Percentiles rank a stretch among this genome's conserved stretches.
Evolutionary conservation across 305 asterid species (phyloP).

Genomic region (Solanum hybrid): DNA sequence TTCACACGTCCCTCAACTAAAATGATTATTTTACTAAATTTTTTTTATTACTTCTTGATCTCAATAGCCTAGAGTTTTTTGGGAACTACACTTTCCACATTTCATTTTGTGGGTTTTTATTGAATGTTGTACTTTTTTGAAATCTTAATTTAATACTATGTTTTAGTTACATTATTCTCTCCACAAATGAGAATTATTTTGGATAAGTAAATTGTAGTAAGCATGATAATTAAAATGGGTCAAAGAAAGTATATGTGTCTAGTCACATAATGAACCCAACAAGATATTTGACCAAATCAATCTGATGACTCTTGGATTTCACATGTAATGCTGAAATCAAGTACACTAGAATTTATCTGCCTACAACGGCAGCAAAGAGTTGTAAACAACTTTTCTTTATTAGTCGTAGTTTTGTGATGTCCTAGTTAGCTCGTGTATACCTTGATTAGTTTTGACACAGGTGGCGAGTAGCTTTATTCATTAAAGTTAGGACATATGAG

Average conservation of each 20-base stretch:
- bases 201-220: neutral
- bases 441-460: neutral
- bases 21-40: neutral
- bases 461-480: neutral
- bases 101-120: neutral
- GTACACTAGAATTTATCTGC: neutral
- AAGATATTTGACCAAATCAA: neutral
- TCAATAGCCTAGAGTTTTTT: neutral
- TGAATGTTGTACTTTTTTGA: neutral
- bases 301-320: neutral
- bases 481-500: neutral
- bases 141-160: neutral
- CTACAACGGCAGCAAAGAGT: neutral
- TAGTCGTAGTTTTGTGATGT: neutral
- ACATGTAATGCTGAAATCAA: neutral
- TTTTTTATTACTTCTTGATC: neutral
- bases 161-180: neutral
- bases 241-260: neutral
- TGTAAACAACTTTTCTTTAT: neutral
- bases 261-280: neutral
- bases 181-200: neutral
- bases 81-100: neutral
- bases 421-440: rapidly evolving
- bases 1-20: neutral
- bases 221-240: neutral